These are phyloP conservation scores for Venturia carpophila DNA, from an alignment of 2,329 filamentous ascomycete genomes.

Conservation along the genomic window DNA sequence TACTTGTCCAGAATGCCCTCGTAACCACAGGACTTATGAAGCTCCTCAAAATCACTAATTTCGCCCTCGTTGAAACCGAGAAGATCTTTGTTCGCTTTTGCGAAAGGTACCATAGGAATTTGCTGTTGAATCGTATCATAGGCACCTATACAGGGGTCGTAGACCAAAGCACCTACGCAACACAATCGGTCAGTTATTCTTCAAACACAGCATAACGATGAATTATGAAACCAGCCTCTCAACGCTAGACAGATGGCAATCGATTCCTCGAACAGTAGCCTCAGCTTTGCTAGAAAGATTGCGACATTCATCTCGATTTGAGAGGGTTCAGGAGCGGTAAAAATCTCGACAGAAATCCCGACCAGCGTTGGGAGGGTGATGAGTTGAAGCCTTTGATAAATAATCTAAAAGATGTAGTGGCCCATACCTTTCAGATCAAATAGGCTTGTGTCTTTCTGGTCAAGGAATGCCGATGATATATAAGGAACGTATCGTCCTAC, in stretches of 20 bases:
- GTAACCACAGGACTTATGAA: constrained; percentile 41
- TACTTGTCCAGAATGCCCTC: constrained; percentile 25
- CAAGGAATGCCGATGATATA: constrained; percentile 19
- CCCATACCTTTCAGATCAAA: constrained; percentile 18
- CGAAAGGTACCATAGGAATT: constrained; percentile 34
- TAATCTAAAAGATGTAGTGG: neutral
- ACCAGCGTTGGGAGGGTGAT: neutral
- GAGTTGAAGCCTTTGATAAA: neutral
- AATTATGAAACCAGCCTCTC: neutral
- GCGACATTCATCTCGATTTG: neutral
- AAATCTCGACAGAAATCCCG: neutral
- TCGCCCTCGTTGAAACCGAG: constrained; percentile 40
- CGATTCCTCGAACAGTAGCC: no score
- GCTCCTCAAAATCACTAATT: constrained; percentile 32
- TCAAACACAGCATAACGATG: neutral
- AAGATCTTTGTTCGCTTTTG: constrained; percentile 36
- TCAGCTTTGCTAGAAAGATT: neutral
- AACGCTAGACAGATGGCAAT: neutral
- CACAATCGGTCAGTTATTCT: neutral
- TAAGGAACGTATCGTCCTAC: constrained; percentile 22
- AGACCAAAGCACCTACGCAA: constrained; percentile 15
- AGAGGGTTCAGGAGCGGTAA: neutral
- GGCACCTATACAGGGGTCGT: constrained; percentile 20
- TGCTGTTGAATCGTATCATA: constrained; percentile 20
- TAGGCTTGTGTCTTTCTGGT: constrained; percentile 18